These are phyloP conservation scores for Adansonia digitata DNA, from an alignment of 345 rosid genomes.

Conservation along the genomic window DNA sequence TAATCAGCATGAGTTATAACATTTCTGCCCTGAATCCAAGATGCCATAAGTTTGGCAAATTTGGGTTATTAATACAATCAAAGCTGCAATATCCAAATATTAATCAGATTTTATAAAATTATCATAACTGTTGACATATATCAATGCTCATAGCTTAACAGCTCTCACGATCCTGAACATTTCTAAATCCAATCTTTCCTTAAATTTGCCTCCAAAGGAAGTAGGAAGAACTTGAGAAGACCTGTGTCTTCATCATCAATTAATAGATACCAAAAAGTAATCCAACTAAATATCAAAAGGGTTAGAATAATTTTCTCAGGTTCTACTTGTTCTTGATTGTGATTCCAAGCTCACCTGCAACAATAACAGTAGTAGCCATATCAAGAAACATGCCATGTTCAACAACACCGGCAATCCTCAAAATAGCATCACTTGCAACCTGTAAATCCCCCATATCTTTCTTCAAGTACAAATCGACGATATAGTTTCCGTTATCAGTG, in stretches of 20 bases:
- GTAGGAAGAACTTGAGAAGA: neutral
- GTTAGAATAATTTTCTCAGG: neutral
- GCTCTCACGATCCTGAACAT: neutral
- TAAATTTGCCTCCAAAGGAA: neutral
- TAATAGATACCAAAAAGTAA: neutral
- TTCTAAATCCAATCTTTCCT: neutral
- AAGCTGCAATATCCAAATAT: too few relatives aligned
- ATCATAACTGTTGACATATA: neutral
- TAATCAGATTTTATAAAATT: neutral
- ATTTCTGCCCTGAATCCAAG: neutral
- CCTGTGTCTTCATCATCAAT: neutral
- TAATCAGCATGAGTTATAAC: neutral
- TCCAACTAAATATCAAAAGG: neutral
- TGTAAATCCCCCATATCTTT: slow-evolving; percentile 75
- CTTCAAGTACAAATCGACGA: slow-evolving; percentile 69
- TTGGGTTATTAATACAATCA: too few relatives aligned
- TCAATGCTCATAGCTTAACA: neutral
- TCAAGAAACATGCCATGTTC: slow-evolving; percentile 95
- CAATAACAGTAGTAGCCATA: slow-evolving; percentile 92
- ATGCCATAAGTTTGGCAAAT: too few relatives aligned
- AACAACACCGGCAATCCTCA: slow-evolving; percentile 80
- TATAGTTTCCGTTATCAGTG: slow-evolving; percentile 80
- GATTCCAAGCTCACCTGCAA: slow-evolving; percentile 83
- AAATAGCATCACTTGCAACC: slow-evolving; percentile 63
- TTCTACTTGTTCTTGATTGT: slow-evolving; percentile 45